Base-by-base conservation (phyloP, 2,329 filamentous ascomycete genomes). In the Macroventuria anomochaeta region DNA sequence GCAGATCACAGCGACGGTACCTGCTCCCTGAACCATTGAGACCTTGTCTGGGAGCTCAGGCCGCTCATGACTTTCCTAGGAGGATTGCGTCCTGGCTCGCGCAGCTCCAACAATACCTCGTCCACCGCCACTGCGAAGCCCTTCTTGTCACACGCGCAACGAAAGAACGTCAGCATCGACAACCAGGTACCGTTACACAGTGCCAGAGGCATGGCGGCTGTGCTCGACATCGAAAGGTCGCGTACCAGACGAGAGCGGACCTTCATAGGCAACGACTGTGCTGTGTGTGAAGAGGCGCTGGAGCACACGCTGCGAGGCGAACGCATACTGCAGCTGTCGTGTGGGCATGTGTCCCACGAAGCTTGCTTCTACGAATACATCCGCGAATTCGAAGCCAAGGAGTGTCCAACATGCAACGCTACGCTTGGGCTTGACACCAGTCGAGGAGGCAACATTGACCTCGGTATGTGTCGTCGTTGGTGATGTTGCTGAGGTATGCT, bases 361-460 rank as follows among this genome's bases (percentile, higher is more conserved):
- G 95, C 93, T 29, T 99, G 95, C 77, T 97, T 99, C 73, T 97
- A 97, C 78, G 95, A 99, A 76, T 97, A 96, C 72, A 96, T 99
- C 67, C 90, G 91, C 69, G 93, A 97, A 70, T 90, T 93, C 54
- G 93, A 97, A 64, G 90, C 90, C 46, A 92, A 97, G 69, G 93
- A 91, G 69, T 99, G 95, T 76, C 95, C 95, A 23, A 89, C 90
- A 61, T 99, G 95, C 76, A 89, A 96, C 79, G 90, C 93, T 60
- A 92, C 95, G 17, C 79, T 99, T 46, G 91, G 93, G 58, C 80
- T 99, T 36, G 95, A 99, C 76, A 95, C 92, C 6, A 96, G 91
- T 73, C 85, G 95, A 59, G 92, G 92, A 55, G 93, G 93, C 61
- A 97, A 96, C 79, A 80, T 96, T 63, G 91, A 96, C 77, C 88